Evolutionary conservation across 2,329 filamentous ascomycete genomes (phyloP), one percentile per base, ranked within the genome.

Genomic region (Exserohilum rostratum): DNA sequence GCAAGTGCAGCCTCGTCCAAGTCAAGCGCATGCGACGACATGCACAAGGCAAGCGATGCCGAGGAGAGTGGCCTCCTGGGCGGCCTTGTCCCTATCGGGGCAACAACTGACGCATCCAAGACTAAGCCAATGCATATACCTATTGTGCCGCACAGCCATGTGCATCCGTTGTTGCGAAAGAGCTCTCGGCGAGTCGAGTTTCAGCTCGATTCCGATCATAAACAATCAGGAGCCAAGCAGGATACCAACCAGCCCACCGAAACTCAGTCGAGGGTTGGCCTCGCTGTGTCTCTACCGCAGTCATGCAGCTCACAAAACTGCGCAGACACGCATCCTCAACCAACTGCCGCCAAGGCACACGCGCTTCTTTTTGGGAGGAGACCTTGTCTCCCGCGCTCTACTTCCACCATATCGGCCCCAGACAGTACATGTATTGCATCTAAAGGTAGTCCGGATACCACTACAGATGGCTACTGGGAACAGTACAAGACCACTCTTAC

Each of bases 1-100:
- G 64, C 49, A 35, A 72, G 70, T 40, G 64, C 60, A 7, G 47
- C 57, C 2, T 73, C 70, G 3, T 74, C 72, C 7, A 63, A 65
- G 25, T 71, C 69, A 2, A 74, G 70, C 39, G 55, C 62, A 2
- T 55, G 59, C 25, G 60, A 50, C 5, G 66, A 64, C 11, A 57
- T 34, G 18, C 45, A 39, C 11, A 66, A 64, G 45, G 46, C 45
- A 7, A 65, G 53, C 33, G 50, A 55, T 6, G 60, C 60, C 13
- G 67, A 71, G 42, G 56, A 65, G 4, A 66, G 64, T 35, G 66
- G 68, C 5, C 64, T 70, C 25, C 55, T 73, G 2, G 66, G 69
- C 9, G 70, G 70, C 3, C 53, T 72, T 18, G 67, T 73, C 1
- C 53, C 66, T 2, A 57, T 72, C 18, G 54, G 37, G 33, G 55